Evolutionary conservation across 2,329 filamentous ascomycete species (phyloP).

Genomic region (Aspergillus piperis): DNA sequence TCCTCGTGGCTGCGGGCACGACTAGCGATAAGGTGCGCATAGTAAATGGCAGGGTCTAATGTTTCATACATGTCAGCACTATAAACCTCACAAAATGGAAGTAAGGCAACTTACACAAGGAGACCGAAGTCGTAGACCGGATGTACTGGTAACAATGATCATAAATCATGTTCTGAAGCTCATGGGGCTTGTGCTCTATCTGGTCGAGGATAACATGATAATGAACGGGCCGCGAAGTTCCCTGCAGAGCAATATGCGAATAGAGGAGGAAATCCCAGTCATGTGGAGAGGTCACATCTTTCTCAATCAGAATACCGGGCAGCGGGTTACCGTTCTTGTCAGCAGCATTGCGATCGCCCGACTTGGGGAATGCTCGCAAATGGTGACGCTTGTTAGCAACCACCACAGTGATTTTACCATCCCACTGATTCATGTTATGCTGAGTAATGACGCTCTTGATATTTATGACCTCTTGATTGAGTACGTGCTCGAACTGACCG

Average conservation of each 20-base stretch:
- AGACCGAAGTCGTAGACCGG: constrained; percentile 89
- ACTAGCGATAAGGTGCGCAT: constrained; percentile 84
- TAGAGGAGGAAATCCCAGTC: constrained; percentile 84
- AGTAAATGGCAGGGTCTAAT: constrained; percentile 80
- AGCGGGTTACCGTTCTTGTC: constrained; percentile 81
- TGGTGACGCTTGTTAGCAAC: constrained; percentile 94
- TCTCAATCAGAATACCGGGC: constrained; percentile 84
- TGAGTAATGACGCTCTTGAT: constrained; percentile 64
- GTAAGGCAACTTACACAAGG: constrained; percentile 55
- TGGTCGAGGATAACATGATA: constrained; percentile 91
- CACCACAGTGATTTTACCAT: constrained; percentile 77
- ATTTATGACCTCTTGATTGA: constrained; percentile 73
- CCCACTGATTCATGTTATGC: constrained; percentile 35
- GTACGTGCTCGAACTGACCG: constrained; percentile 77
- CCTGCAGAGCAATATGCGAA: constrained; percentile 80
- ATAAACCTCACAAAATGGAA: background rate
- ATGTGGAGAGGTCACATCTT: constrained; percentile 84
- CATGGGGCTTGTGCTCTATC: constrained; percentile 64
- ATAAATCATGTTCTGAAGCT: constrained; percentile 86
- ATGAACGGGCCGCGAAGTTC: constrained; percentile 87
- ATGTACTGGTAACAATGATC: constrained; percentile 94
- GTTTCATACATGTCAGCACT: constrained; percentile 10
- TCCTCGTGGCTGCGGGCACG: constrained; percentile 77
- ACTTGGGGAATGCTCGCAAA: constrained; percentile 82
- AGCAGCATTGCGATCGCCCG: constrained; percentile 47